Evolutionary conservation across 2,329 filamentous ascomycete species (phyloP).

Genomic region (Endocalyx cinctus): DNA sequence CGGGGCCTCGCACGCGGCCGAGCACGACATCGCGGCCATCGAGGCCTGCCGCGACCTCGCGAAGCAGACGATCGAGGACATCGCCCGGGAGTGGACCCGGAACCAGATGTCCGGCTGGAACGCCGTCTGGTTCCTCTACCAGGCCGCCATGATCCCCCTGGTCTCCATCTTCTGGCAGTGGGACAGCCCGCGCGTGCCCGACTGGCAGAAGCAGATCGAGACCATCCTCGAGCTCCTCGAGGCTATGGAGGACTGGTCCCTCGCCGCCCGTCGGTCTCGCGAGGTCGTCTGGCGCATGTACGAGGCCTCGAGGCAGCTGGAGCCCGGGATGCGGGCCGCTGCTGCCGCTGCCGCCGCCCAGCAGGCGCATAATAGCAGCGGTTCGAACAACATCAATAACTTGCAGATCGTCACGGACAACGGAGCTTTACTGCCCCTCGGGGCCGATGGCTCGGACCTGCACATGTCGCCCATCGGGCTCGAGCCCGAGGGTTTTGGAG

Average conservation of each 20-base stretch:
- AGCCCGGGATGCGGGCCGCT: slow-evolving; percentile 29
- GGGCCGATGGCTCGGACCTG: slow-evolving; percentile 33
- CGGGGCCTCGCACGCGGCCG: slow-evolving; percentile 43
- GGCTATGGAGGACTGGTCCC: slow-evolving; percentile 60
- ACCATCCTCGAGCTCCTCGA: slow-evolving; percentile 57
- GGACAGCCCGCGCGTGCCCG: slow-evolving; percentile 41
- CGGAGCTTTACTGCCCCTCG: slow-evolving; percentile 23
- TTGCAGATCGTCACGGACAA: slow-evolving; percentile 31
- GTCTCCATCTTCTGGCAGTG: slow-evolving; percentile 69
- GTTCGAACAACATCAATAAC: slow-evolving; percentile 17
- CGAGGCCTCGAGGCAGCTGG: slow-evolving; percentile 46
- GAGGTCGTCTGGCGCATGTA: slow-evolving; percentile 62
- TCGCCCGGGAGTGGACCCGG: slow-evolving; percentile 63
- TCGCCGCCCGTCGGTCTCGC: slow-evolving; percentile 57
- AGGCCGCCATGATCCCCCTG: slow-evolving; percentile 74
- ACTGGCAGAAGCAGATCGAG: slow-evolving; percentile 55
- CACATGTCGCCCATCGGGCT: slow-evolving; percentile 50
- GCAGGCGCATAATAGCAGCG: slow-evolving; percentile 20
- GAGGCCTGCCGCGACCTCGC: slow-evolving; percentile 66
- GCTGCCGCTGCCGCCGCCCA: slow-evolving; percentile 26
- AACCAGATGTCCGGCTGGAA: slow-evolving; percentile 79
- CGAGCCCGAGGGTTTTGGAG: slow-evolving; percentile 44
- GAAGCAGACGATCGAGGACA: slow-evolving; percentile 66
- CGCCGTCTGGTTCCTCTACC: slow-evolving; percentile 77
- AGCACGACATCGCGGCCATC: slow-evolving; percentile 64